Base-by-base conservation (phyloP, 257 asterid genomes). In the Vinca minor region DNA sequence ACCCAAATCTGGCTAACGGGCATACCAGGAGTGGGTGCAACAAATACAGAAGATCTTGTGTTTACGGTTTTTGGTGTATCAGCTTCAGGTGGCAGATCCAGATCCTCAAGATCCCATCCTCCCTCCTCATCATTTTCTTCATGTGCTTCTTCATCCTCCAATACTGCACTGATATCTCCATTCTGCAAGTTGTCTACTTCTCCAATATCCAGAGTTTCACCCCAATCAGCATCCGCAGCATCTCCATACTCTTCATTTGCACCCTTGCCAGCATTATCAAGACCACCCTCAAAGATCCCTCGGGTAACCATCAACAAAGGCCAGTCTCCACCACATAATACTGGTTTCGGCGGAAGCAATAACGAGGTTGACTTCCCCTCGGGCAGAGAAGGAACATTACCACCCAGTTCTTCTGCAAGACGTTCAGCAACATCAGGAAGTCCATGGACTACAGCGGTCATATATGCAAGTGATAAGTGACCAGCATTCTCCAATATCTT, bases 101-200 rank as follows among this genome's bases (percentile, higher is more conserved):
- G 78, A 77, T 89, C 96, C 79, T 89, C 96, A 8, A 88, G 88
- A 73, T 85, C 98, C 98, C 98, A 92, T 59, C 98, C 98, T 52
- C 96, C 98, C 23, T 89, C 94, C 52, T 80, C 95, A 59, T 79
- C 95, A 49, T 72, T 72, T 65, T 82, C 98, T 10, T 81, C 84
- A 35, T 63, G 84, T 58, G 63, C 74, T 32, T 79, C 90, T 15
- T 74, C 95, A 20, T 75, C 88, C 20, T 79, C 86, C 56, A 72
- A 68, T 18, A 63, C 85, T 66, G 64, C 34, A 42, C 66, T 69
- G 23, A 79, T 71, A 42, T 81, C 91, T 3, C 85, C 91, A 15
- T 83, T 78, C 71, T 81, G 80, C 61, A 78, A 59, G 63, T 77
- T 76, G 49, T 83, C 89, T 50, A 76, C 94, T 29, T 89, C 95